These are phyloP conservation scores for Begonia peltatifolia DNA, from an alignment of 306 rosid genomes.

Conservation along the genomic window DNA sequence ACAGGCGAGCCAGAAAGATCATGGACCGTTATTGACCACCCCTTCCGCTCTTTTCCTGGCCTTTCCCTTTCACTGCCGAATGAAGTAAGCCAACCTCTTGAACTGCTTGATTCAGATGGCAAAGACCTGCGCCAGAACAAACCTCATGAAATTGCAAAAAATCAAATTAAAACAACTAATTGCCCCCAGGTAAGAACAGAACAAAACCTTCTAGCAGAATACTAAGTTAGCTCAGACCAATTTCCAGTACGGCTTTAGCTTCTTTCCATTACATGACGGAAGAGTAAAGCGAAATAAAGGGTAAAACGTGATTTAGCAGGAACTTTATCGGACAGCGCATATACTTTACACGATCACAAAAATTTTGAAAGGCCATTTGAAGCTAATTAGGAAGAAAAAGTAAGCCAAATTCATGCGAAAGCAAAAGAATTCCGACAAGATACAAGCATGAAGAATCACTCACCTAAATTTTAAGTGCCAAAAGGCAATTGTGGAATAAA, in stretches of 20 bases:
- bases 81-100: slow-evolving; percentile 40
- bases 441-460: background rate
- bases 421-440: slow-evolving; percentile 1
- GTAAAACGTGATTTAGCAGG: background rate
- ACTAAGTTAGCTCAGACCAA: background rate
- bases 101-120: slow-evolving; percentile 21
- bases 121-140: slow-evolving; percentile 23
- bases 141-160: background rate
- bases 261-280: background rate
- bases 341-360: background rate
- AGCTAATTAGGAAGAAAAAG: too few species aligned
- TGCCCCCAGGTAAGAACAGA: background rate
- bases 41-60: slow-evolving; percentile 43
- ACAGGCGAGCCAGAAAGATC: slow-evolving; percentile 60
- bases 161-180: background rate
- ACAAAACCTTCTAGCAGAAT: background rate
- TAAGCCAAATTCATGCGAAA: background rate
- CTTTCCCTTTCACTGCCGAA: slow-evolving; percentile 58
- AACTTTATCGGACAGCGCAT: background rate
- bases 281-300: slow-evolving; percentile 10
- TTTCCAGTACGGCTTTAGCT: background rate
- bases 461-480: background rate
- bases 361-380: too few species aligned
- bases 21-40: slow-evolving; percentile 53
- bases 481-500: slow-evolving; percentile 1